Evolutionary conservation across 2,329 filamentous ascomycete species (phyloP).

Genomic region (Teratosphaeria pseudoeucalypti): DNA sequence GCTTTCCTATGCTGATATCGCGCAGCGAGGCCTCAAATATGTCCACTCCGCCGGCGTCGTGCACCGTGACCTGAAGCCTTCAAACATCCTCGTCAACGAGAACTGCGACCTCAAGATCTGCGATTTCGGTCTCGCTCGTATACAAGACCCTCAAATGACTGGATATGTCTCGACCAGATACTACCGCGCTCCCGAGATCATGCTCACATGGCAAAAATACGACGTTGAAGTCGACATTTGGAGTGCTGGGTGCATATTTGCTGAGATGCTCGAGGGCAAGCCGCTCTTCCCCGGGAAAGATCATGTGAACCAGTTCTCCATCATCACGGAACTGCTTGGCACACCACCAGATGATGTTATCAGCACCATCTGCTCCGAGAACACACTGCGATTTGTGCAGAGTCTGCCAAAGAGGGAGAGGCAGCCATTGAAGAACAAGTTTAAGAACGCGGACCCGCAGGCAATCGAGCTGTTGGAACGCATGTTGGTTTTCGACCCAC

Average conservation of each 20-base stretch:
- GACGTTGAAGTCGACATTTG: slow-evolving; percentile 98
- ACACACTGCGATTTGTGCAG: slow-evolving; percentile 94
- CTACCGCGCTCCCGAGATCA: slow-evolving; percentile 97
- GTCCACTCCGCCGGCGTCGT: slow-evolving; percentile 97
- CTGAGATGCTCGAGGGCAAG: slow-evolving; percentile 98
- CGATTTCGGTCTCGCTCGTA: slow-evolving; percentile 93
- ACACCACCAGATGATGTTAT: slow-evolving; percentile 98
- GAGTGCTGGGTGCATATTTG: slow-evolving; percentile 98
- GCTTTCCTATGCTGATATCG: not conserved
- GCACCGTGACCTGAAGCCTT: slow-evolving; percentile 93
- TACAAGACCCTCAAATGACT: slow-evolving; percentile 99
- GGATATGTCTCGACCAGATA: slow-evolving; percentile 98
- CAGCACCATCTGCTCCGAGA: slow-evolving; percentile 95
- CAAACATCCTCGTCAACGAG: slow-evolving; percentile 98
- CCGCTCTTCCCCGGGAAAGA: slow-evolving; percentile 97
- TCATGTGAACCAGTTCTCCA: slow-evolving; percentile 98
- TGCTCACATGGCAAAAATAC: slow-evolving; percentile 99
- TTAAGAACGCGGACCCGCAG: slow-evolving; percentile 76
- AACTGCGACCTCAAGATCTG: slow-evolving; percentile 99
- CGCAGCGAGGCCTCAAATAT: slow-evolving; percentile 90
- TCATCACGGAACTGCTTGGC: slow-evolving; percentile 94
- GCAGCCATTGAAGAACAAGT: slow-evolving; percentile 76
- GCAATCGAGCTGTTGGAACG: slow-evolving; percentile 88
- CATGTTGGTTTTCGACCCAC: slow-evolving; percentile 98
- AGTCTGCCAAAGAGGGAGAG: slow-evolving; percentile 91